Conservation (phyloP, 202 grass and related monocot species). For the Setaria viridis region DNA sequence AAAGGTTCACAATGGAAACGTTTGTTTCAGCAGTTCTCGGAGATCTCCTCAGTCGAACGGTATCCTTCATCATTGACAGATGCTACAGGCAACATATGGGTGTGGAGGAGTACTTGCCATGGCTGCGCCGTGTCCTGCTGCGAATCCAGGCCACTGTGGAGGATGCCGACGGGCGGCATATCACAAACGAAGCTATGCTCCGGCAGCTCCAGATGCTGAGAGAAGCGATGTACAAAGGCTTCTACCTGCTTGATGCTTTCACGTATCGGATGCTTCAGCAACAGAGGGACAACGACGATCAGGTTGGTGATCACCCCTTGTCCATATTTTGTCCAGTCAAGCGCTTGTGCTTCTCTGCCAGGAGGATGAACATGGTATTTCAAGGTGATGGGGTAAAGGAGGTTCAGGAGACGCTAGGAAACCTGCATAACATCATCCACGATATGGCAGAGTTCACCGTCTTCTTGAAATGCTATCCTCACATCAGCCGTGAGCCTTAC, state of each 20-base stretch:
- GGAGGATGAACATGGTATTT: background rate
- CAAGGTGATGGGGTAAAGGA: background rate
- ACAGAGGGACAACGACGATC: slow-evolving; percentile 3
- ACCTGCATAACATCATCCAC: background rate
- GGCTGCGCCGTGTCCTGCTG: slow-evolving; percentile 1
- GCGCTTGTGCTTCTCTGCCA: background rate
- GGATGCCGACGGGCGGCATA: slow-evolving; percentile 29
- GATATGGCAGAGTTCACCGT: background rate
- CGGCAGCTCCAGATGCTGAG: slow-evolving; percentile 23
- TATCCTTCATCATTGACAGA: slow-evolving; percentile 36
- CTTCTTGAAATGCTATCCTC: background rate
- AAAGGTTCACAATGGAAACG: slow-evolving; percentile 27
- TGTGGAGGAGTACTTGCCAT: background rate
- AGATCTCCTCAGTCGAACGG: slow-evolving; percentile 16
- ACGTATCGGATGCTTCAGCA: background rate
- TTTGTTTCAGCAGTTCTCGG: background rate
- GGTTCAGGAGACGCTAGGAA: background rate
- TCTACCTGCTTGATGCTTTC: slow-evolving; percentile 25
- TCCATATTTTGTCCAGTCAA: slow-evolving; percentile 4
- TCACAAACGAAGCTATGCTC: slow-evolving; percentile 42
- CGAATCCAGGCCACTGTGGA: background rate
- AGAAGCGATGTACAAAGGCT: slow-evolving; percentile 30
- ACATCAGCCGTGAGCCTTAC: background rate
- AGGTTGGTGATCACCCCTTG: background rate
- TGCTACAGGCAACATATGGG: background rate